Conservation (phyloP, 257 asterid genomes). For the Rhazya stricta region DNA sequence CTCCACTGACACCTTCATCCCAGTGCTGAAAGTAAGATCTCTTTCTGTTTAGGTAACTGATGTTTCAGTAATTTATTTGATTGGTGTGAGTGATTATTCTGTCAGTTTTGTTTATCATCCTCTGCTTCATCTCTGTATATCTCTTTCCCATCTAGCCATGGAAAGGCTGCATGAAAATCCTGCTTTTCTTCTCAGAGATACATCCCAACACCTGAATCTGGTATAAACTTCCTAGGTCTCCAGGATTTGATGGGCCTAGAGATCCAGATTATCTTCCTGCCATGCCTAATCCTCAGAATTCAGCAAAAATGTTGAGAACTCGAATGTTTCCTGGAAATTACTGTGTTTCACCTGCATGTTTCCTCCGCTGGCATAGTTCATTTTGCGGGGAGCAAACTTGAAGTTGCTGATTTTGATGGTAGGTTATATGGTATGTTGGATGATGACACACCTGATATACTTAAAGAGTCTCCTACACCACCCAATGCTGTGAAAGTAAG, state of each 20-base stretch:
- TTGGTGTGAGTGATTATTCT: slow-evolving; percentile 3
- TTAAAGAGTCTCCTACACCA: slow-evolving; percentile 43
- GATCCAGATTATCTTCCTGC: slow-evolving; percentile 14
- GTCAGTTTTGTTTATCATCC: slow-evolving; percentile 9
- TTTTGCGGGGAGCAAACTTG: slow-evolving; percentile 29
- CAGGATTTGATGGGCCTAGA: slow-evolving; percentile 27
- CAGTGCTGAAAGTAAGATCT: slow-evolving; percentile 45
- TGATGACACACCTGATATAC: slow-evolving; percentile 60
- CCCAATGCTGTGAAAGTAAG: slow-evolving; percentile 49
- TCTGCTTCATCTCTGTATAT: too few relatives aligned
- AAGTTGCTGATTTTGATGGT: slow-evolving; percentile 29
- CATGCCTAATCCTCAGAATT: slow-evolving; percentile 27
- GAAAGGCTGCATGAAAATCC: slow-evolving; percentile 39
- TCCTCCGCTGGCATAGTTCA: slow-evolving; percentile 39
- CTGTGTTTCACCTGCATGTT: slow-evolving; percentile 30
- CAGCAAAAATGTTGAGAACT: slow-evolving; percentile 22
- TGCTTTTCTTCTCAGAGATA: slow-evolving; percentile 36
- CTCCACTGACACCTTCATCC: slow-evolving; percentile 60
- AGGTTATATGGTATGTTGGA: slow-evolving; percentile 25
- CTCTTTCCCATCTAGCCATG: slow-evolving; percentile 31
- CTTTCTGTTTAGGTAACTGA: neutral
- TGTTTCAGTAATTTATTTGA: neutral
- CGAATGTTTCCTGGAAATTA: slow-evolving; percentile 31
- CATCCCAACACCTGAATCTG: slow-evolving; percentile 48
- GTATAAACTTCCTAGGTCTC: slow-evolving; percentile 23